Conservation (phyloP, 345 rosid species). For the Eucalyptus polyanthemos region DNA sequence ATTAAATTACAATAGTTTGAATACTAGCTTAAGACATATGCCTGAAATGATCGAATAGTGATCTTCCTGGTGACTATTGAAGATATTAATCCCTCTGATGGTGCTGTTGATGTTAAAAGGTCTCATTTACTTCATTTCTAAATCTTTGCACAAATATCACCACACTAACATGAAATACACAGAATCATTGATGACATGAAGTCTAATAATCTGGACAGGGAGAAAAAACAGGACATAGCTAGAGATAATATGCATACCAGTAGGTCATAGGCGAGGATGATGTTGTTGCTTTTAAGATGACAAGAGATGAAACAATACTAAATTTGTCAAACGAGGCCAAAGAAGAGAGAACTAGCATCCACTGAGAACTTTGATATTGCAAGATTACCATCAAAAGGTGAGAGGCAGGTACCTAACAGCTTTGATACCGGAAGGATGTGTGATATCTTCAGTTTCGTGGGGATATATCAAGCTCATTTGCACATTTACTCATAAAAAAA, state of each 20-base stretch:
- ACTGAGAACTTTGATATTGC: neutral
- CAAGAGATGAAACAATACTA: neutral
- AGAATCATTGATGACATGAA: neutral
- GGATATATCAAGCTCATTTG: slow-evolving; percentile 58
- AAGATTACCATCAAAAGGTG: slow-evolving; percentile 38
- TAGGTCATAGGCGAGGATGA: slow-evolving; percentile 48
- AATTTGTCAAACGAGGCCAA: neutral
- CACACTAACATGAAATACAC: neutral
- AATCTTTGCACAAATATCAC: neutral
- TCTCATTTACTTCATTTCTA: neutral
- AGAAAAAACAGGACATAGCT: too few relatives aligned
- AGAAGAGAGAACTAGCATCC: neutral
- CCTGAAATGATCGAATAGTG: neutral
- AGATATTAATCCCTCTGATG: neutral
- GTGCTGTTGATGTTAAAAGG: neutral
- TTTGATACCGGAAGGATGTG: slow-evolving; percentile 10
- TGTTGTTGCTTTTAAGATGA: slow-evolving; percentile 64
- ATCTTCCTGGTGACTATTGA: neutral
- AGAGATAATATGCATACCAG: slow-evolving; percentile 24
- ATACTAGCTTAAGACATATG: neutral
- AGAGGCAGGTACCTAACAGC: slow-evolving; percentile 66
- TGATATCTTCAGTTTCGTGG: slow-evolving; percentile 26
- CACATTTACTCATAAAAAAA: neutral
- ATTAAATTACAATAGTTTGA: neutral
- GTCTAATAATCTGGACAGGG: neutral